These are phyloP conservation scores for Oehlia diaphana DNA, from an alignment of 192 early-diverging fungal genomes.

Conservation along the genomic window DNA sequence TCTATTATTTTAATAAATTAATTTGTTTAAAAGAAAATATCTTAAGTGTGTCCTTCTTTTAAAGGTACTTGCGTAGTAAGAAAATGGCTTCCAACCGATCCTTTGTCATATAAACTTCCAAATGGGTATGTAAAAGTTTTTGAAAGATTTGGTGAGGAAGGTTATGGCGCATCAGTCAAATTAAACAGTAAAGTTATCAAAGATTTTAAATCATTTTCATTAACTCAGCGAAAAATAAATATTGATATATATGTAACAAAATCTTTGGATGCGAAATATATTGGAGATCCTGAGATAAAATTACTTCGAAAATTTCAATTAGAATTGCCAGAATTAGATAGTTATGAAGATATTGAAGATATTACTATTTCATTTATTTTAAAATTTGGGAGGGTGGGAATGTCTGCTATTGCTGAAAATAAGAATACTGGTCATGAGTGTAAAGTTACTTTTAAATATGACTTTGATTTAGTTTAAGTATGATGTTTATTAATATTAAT, in stretches of 20 bases:
- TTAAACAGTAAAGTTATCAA: background rate
- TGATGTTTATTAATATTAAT: too few relatives aligned
- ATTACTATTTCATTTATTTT: background rate
- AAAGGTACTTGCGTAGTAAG: background rate
- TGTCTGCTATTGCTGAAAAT: background rate
- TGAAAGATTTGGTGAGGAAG: background rate
- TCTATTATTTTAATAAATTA: background rate
- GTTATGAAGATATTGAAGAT: background rate
- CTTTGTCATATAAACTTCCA: background rate
- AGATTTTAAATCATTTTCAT: background rate
- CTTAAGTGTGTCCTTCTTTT: too few relatives aligned
- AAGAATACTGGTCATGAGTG: background rate
- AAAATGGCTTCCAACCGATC: conserved; percentile 1
- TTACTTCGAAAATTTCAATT: background rate
- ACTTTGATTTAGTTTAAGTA: background rate
- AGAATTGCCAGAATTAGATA: background rate
- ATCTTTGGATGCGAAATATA: background rate
- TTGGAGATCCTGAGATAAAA: background rate
- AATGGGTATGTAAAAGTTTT: background rate
- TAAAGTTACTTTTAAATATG: background rate
- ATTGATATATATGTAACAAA: background rate
- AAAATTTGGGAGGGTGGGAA: background rate
- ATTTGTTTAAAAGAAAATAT: background rate
- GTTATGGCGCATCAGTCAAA: background rate
- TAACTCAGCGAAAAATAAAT: background rate